phyloP scores from a whole-genome alignment of 2,329 filamentous ascomycete genomes.

The Verticillium longisporum region DNA sequence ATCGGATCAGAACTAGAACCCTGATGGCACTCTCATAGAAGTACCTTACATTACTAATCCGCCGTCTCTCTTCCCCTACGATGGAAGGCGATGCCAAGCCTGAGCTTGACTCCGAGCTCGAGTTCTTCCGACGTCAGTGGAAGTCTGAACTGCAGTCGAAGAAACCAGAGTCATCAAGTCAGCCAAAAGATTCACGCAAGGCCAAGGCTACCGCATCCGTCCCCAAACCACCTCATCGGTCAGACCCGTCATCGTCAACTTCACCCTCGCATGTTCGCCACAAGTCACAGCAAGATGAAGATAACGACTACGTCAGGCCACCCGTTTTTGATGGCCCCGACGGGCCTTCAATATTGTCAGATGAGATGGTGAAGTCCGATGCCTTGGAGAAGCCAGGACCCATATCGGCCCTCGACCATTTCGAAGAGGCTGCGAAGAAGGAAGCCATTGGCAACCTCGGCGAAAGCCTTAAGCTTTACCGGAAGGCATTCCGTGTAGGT shows the following conservation, averaged over 20 bases:
- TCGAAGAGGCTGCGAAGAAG: conserved; percentile 83
- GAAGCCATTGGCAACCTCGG: conserved; percentile 80
- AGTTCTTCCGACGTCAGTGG: conserved; percentile 83
- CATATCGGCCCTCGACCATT: conserved; percentile 80
- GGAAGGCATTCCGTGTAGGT: conserved; percentile 77
- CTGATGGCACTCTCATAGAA: background rate
- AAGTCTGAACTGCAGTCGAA: conserved; percentile 63
- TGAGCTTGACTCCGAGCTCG: conserved; percentile 62
- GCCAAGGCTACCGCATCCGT: conserved; percentile 19
- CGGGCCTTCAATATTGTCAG: background rate
- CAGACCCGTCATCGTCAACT: conserved; percentile 9
- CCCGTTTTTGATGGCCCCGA: conserved; percentile 24
- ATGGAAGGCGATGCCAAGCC: conserved; percentile 5
- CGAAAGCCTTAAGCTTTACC: conserved; percentile 81
- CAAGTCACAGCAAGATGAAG: conserved; percentile 19
- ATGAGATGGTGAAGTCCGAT: conserved; percentile 7
- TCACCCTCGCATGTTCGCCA: conserved; percentile 16
- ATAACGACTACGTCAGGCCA: conserved; percentile 25
- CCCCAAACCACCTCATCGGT: conserved; percentile 13
- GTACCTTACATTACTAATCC: background rate
- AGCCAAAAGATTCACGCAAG: background rate
- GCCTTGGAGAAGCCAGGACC: conserved; percentile 38
- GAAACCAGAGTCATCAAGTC: conserved; percentile 12
- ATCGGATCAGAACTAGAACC: background rate
- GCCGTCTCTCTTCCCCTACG: background rate